phyloP scores from a whole-genome alignment of 1,284 basidiomycete species.

The Kalmanozyma brasiliensis region DNA sequence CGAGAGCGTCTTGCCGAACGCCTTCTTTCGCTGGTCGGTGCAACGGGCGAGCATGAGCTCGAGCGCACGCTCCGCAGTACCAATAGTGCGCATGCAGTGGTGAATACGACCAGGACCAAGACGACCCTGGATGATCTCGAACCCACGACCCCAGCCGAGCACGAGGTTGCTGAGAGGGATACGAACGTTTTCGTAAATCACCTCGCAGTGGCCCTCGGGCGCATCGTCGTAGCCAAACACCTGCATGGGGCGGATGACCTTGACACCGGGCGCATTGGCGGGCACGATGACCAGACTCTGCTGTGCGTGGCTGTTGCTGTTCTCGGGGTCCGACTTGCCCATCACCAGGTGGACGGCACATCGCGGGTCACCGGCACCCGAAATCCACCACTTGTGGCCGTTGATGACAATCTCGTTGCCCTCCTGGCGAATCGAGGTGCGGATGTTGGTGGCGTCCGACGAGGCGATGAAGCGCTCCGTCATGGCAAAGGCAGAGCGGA shows the following conservation, averaged over 20 bases:
- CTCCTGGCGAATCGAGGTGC: constrained; percentile 84
- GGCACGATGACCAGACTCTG: constrained; percentile 96
- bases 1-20: constrained; percentile 90
- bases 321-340: constrained; percentile 85
- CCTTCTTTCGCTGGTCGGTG: constrained; percentile 87
- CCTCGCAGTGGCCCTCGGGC: constrained; percentile 86
- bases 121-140: constrained; percentile 97
- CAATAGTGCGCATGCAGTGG: constrained; percentile 93
- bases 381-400: constrained; percentile 99
- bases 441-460: constrained; percentile 95
- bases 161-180: constrained; percentile 85
- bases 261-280: constrained; percentile 85
- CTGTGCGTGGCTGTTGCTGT: constrained; percentile 79
- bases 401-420: constrained; percentile 91
- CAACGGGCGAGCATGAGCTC: constrained; percentile 91
- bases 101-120: constrained; percentile 96
- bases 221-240: constrained; percentile 71
- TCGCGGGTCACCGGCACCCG: constrained; percentile 93
- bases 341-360: constrained; percentile 90
- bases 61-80: constrained; percentile 83
- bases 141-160: constrained; percentile 91
- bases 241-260: constrained; percentile 86
- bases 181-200: constrained; percentile 92
- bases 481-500: constrained; percentile 76
- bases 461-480: constrained; percentile 75